Conservation (phyloP, 768 basidiomycete genomes). For the Panellus pusillus region DNA sequence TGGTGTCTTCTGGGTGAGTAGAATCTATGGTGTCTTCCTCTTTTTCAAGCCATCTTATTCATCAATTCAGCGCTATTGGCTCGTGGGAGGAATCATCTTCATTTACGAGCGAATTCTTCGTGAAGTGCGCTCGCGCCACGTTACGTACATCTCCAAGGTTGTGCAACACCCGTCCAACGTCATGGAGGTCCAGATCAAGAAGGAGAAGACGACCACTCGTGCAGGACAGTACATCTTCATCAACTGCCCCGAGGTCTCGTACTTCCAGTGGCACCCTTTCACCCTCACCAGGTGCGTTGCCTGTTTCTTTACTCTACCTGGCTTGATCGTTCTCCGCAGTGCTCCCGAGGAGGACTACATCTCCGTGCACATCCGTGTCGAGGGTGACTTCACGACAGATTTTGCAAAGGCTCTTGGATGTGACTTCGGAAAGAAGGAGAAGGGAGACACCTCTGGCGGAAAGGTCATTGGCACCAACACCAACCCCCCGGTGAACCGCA, state of each 20-base stretch:
- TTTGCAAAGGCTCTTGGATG: conserved; percentile 84
- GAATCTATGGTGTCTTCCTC: not conserved
- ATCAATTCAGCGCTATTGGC: conserved; percentile 75
- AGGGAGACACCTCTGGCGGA: conserved; percentile 39
- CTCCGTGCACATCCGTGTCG: conserved; percentile 89
- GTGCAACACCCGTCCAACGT: conserved; percentile 94
- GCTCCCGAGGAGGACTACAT: conserved; percentile 96
- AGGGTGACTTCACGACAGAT: conserved; percentile 84
- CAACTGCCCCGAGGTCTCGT: conserved; percentile 86
- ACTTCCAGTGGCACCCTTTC: conserved; percentile 99
- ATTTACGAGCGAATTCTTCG: conserved; percentile 87
- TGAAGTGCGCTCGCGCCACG: conserved; percentile 87
- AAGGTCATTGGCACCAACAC: conserved; percentile 66
- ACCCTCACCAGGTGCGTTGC: conserved; percentile 76
- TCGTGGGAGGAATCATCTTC: conserved; percentile 84
- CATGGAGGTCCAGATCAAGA: conserved; percentile 96
- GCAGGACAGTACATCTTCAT: conserved; percentile 96
- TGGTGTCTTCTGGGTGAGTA: conserved; percentile 92
- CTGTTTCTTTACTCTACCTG: not conserved
- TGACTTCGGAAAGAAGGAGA: conserved; percentile 50
- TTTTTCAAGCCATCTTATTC: conserved; percentile 8
- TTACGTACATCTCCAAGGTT: conserved; percentile 92
- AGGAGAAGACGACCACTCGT: conserved; percentile 81
- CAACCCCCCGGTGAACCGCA: conserved; percentile 65
- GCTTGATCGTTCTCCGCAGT: conserved; percentile 33